These are phyloP conservation scores for Grosmannia serpens DNA, from an alignment of 2,329 filamentous ascomycete species.

Conservation along the genomic window DNA sequence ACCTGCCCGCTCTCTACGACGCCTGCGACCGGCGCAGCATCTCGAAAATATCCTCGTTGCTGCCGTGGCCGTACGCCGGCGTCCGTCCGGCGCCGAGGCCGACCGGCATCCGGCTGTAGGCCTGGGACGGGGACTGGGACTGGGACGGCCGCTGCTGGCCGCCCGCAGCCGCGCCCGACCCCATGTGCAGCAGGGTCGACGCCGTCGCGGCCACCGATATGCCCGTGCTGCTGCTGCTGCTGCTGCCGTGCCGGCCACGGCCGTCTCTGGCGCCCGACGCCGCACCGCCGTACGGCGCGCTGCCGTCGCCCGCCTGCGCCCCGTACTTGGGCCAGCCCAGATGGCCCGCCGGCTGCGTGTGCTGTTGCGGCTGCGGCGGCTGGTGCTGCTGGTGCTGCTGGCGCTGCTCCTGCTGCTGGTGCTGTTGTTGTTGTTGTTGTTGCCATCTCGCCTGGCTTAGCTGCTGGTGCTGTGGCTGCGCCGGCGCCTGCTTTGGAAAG, in stretches of 20 bases:
- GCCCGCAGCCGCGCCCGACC: background rate
- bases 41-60: background rate
- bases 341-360: background rate
- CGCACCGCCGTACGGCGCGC: background rate
- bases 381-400: no score
- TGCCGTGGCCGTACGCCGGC: conserved; percentile 10
- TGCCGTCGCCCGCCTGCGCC: background rate
- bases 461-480: background rate
- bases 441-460: background rate
- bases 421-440: no score
- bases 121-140: conserved; percentile 2
- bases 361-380: background rate
- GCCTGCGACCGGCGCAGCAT: background rate
- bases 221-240: background rate
- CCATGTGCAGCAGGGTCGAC: background rate
- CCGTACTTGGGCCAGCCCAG: background rate
- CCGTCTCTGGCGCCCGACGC: background rate
- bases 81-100: background rate
- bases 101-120: background rate
- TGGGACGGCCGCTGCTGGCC: background rate
- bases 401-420: background rate
- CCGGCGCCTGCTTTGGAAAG: background rate
- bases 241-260: background rate
- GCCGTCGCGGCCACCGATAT: no score
- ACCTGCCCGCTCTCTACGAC: background rate